Evolutionary conservation across 2,329 filamentous ascomycete species (phyloP), one percentile per base, ranked within the genome.

Genomic region (Lachnellula willkommii): DNA sequence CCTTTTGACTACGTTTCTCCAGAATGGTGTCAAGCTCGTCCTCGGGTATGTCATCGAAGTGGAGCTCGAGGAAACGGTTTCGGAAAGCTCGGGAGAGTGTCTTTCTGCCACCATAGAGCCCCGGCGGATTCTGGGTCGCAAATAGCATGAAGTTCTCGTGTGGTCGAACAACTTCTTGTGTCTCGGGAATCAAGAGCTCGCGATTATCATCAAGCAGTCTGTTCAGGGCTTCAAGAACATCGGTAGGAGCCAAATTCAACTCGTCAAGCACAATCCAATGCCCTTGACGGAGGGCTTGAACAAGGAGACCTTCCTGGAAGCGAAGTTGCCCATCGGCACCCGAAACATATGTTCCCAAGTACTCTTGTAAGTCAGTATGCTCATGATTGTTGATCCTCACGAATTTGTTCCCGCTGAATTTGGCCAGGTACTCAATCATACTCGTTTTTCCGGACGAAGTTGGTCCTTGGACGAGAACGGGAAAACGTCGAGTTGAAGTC

Each of bases 301-400:
- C 93, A 6, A 99, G 78, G 4, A 97, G 80, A 52, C 94, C 94
- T 72, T 99, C 95, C 69, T 96, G 91, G 66, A 96, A 99, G 11
- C 80, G 82, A 43, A 99, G 77, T 58, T 88, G 89, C 5, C 95
- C 95, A 68, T 95, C 88, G 0, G 84, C 74, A 24, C 87, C 89
- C 2, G 94, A 96, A 1, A 96, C 78, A 64, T 99, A 99, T 0
- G 91, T 95, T 17, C 94, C 94, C 5, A 99, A 76, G 67, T 99
- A 99, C 69, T 99, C 95, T 71, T 99, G 94, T 39, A 99, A 77
- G 71, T 99, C 94, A 0, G 94, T 99, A 68, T 99, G 94, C 69
- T 99, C 95, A 72, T 99, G 94, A 65, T 99, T 99, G 74, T 99
- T 99, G 77, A 99, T 99, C 58, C 94, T 85, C 45, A 99, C 91